A percentile compares a stretch with the other conserved stretches of the same genome.
Evolutionary conservation across 139 green algal species (phyloP).

Genomic region (Coelastrella sp.): DNA sequence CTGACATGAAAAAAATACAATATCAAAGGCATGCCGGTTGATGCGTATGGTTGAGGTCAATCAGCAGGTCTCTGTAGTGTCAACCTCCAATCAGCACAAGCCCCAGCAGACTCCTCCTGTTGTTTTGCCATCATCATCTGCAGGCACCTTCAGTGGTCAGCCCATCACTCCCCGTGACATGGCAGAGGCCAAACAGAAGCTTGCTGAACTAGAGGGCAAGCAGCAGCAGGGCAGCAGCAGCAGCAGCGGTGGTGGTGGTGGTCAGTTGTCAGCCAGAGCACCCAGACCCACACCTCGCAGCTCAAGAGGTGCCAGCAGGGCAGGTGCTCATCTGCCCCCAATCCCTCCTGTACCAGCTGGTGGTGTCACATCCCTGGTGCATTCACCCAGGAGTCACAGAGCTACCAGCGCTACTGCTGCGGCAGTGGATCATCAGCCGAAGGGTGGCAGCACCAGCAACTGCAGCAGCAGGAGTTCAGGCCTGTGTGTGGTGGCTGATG

Average conservation of each 20-base stretch:
- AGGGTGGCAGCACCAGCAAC: neutral
- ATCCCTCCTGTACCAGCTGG: neutral
- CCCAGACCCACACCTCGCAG: neutral
- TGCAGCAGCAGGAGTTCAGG: neutral
- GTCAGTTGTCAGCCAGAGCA: neutral
- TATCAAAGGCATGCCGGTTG: no score
- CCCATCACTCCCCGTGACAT: constrained; percentile 42
- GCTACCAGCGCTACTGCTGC: neutral
- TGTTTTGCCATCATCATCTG: neutral
- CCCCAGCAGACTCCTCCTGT: neutral
- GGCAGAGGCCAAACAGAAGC: constrained; percentile 33
- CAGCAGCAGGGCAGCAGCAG: constrained; percentile 31
- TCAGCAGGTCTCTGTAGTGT: no score
- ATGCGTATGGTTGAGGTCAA: no score
- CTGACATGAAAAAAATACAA: no score
- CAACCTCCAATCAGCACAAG: no score
- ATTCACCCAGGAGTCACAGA: neutral
- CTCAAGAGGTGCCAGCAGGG: neutral
- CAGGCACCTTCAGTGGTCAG: constrained; percentile 45
- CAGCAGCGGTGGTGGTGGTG: neutral
- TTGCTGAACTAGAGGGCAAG: constrained; percentile 23
- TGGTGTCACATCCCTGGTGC: neutral
- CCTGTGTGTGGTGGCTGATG: constrained; percentile 8
- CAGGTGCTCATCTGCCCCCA: neutral
- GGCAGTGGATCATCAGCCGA: neutral